These are phyloP conservation scores for Solanum rostratum DNA, from an alignment of 257 asterid species.

Conservation along the genomic window DNA sequence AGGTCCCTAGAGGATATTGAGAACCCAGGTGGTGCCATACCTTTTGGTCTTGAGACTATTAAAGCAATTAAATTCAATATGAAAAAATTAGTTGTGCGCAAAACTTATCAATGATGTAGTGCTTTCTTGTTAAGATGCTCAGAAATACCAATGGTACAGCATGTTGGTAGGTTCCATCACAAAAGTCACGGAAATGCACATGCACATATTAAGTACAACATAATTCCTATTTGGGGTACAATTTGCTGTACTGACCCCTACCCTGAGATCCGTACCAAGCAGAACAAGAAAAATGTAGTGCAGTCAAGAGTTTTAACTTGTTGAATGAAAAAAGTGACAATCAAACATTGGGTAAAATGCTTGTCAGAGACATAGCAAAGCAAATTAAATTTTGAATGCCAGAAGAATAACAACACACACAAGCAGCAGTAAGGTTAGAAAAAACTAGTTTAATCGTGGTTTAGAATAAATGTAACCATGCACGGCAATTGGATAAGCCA, in stretches of 20 bases:
- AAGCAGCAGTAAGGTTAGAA: not conserved
- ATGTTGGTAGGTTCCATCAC: not conserved
- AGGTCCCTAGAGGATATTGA: conserved; percentile 57
- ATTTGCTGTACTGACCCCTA: not conserved
- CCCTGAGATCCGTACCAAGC: not conserved
- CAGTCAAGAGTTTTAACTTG: not conserved
- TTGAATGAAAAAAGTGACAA: not conserved
- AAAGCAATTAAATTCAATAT: not conserved
- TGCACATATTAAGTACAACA: not conserved
- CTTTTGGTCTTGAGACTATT: conserved; percentile 55
- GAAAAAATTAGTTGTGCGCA: not conserved
- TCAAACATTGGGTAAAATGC: not conserved
- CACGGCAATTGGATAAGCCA: not conserved
- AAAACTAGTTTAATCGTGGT: not conserved
- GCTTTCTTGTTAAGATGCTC: not conserved
- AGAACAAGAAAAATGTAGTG: not conserved
- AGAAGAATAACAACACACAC: not conserved
- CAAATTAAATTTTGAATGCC: not conserved
- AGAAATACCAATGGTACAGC: not conserved
- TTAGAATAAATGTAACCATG: not conserved
- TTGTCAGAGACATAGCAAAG: not conserved
- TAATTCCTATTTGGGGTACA: not conserved
- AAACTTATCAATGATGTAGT: not conserved
- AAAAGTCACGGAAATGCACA: not conserved
- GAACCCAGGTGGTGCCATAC: conserved; percentile 81